These are phyloP conservation scores for Russula foetens DNA, from an alignment of 768 basidiomycete genomes.

Conservation along the genomic window DNA sequence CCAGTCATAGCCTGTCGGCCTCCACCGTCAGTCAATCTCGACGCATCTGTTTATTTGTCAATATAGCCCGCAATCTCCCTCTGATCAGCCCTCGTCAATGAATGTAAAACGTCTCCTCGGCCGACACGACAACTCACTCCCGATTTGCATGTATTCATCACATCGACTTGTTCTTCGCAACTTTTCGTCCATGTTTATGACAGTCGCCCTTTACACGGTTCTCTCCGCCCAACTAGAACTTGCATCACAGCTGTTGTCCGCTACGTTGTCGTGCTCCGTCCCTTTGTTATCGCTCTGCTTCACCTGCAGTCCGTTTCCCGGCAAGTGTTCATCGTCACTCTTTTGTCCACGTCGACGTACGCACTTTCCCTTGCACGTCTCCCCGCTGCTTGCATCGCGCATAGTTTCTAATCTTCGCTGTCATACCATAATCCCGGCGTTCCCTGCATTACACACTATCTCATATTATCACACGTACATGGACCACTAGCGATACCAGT, in stretches of 20 bases:
- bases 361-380: neutral
- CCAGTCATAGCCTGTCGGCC: slow-evolving; percentile 11
- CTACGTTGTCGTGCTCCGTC: neutral
- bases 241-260: slow-evolving; percentile 4
- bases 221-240: neutral
- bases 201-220: neutral
- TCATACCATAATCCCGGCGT: slow-evolving; percentile 6
- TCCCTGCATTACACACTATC: slow-evolving; percentile 14
- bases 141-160: slow-evolving; percentile 11
- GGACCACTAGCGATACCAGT: slow-evolving; percentile 11
- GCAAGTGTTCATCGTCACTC: slow-evolving; percentile 11
- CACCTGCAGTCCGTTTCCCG: slow-evolving; percentile 6
- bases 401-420: neutral
- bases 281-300: slow-evolving; percentile 9
- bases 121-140: neutral
- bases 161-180: slow-evolving; percentile 9
- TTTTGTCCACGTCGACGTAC: slow-evolving; percentile 1
- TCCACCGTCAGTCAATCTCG: slow-evolving; percentile 12
- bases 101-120: slow-evolving; percentile 9
- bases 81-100: slow-evolving; percentile 5
- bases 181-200: slow-evolving; percentile 12
- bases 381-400: slow-evolving; percentile 7
- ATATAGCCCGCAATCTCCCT: slow-evolving; percentile 15
- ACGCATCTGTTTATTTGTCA: slow-evolving; percentile 15
- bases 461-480: neutral